Conservation (phyloP, 2,329 filamentous ascomycete species). For the Neopestalotiopsis rosae region DNA sequence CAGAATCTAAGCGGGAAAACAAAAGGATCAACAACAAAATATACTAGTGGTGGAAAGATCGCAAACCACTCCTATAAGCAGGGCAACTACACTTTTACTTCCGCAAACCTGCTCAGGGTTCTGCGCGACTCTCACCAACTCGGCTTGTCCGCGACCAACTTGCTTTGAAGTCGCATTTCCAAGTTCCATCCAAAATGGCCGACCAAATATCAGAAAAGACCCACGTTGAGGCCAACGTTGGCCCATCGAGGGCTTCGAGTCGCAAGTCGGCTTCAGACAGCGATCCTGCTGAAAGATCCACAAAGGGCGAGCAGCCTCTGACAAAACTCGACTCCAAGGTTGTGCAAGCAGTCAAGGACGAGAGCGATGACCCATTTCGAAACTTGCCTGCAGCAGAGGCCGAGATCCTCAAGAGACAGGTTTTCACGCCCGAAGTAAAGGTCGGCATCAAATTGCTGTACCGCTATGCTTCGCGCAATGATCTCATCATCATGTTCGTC, state of each 20-base stretch:
- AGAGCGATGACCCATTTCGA: constrained; percentile 59
- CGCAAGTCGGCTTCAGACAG: constrained; percentile 38
- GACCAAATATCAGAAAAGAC: constrained; percentile 35
- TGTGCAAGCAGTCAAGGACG: constrained; percentile 40
- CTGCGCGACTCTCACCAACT: neutral
- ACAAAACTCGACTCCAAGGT: constrained; percentile 51
- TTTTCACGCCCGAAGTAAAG: constrained; percentile 67
- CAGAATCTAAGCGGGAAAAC: too few species aligned
- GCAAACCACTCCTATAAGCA: neutral
- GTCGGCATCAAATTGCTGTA: constrained; percentile 70
- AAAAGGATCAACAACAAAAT: too few species aligned
- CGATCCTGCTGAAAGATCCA: constrained; percentile 21
- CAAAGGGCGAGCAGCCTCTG: constrained; percentile 27
- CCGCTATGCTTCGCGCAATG: constrained; percentile 71
- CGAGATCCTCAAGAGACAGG: constrained; percentile 70
- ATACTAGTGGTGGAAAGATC: neutral
- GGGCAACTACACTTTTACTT: neutral
- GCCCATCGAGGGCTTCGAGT: constrained; percentile 38
- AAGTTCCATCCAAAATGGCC: neutral
- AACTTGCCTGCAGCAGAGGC: constrained; percentile 71
- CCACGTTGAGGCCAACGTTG: constrained; percentile 29
- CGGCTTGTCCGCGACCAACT: neutral
- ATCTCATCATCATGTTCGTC: constrained; percentile 67
- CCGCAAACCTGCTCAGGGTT: neutral
- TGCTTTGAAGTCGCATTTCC: neutral